Evolutionary conservation across 345 rosid species (phyloP).

Genomic region (Bruguiera parviflora): DNA sequence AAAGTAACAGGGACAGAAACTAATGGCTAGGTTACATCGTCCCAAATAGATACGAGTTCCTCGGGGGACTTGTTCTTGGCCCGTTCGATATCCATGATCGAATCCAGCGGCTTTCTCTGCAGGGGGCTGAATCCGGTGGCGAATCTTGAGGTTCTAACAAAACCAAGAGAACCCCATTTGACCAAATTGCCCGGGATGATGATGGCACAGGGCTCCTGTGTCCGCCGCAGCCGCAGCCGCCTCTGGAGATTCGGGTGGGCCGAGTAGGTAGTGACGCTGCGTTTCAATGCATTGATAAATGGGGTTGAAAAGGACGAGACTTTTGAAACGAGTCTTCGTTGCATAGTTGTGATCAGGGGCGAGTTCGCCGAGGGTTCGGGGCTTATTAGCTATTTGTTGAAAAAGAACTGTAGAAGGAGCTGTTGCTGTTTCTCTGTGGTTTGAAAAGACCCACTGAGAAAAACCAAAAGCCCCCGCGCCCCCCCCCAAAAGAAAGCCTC

Average conservation of each 20-base stretch:
- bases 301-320: slow-evolving; percentile 3
- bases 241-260: neutral
- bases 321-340: slow-evolving; percentile 9
- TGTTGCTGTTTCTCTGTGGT: no score
- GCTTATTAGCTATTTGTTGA: no score
- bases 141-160: slow-evolving; percentile 60
- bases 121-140: slow-evolving; percentile 83
- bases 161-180: slow-evolving; percentile 73
- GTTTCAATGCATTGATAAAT: slow-evolving; percentile 1
- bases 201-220: neutral
- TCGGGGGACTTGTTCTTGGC: slow-evolving; percentile 62
- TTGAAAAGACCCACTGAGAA: no score
- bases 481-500: neutral
- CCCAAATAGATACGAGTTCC: slow-evolving; percentile 83
- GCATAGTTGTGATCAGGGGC: slow-evolving; percentile 6
- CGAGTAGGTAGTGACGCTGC: slow-evolving; percentile 8
- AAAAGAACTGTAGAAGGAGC: no score
- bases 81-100: slow-evolving; percentile 76
- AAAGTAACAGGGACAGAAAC: neutral
- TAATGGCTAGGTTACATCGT: slow-evolving; percentile 46
- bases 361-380: no score
- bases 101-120: slow-evolving; percentile 77
- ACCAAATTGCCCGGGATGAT: slow-evolving; percentile 21
- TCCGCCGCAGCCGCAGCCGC: neutral
- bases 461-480: no score